Conservation (phyloP, 352 stramenopile species). For the Phytophthora colocasiae region DNA sequence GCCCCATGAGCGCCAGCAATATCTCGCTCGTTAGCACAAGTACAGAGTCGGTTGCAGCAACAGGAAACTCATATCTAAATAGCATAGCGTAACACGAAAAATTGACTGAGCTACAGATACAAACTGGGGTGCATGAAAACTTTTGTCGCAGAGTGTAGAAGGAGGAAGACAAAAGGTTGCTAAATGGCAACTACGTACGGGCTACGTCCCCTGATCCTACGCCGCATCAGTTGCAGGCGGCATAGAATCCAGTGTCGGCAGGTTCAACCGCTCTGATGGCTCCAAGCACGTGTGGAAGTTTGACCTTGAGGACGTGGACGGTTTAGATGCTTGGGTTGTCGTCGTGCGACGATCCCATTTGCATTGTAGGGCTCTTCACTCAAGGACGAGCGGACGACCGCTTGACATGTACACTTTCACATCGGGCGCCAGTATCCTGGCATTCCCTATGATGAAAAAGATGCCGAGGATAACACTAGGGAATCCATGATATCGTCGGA, state of each 20-base stretch:
- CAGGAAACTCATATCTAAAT: too few relatives aligned
- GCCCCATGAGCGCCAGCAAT: too few relatives aligned
- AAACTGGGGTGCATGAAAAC: too few relatives aligned
- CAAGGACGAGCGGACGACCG: constrained; percentile 12
- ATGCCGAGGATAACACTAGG: neutral
- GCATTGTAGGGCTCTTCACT: neutral
- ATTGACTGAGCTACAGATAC: too few relatives aligned
- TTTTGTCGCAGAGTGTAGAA: too few relatives aligned
- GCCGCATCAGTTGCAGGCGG: constrained; percentile 28
- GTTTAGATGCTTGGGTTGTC: neutral
- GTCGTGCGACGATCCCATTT: too few relatives aligned
- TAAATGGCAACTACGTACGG: constrained; percentile 3
- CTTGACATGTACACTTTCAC: constrained; percentile 9
- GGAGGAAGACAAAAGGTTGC: neutral
- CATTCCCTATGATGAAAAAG: constrained; percentile 4
- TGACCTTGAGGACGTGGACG: constrained; percentile 13
- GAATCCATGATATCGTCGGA: neutral
- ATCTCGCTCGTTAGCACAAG: too few relatives aligned
- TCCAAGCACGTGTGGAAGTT: constrained; percentile 26
- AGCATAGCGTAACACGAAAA: too few relatives aligned
- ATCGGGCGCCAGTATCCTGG: constrained; percentile 22
- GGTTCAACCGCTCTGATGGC: constrained; percentile 21
- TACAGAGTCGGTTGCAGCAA: too few relatives aligned
- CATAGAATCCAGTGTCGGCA: constrained; percentile 27
- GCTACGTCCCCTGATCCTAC: constrained; percentile 10